Evolutionary conservation across 192 early-diverging fungal species (phyloP), one percentile per base, ranked within the genome.

Genomic region (Haplosporangium gracile): DNA sequence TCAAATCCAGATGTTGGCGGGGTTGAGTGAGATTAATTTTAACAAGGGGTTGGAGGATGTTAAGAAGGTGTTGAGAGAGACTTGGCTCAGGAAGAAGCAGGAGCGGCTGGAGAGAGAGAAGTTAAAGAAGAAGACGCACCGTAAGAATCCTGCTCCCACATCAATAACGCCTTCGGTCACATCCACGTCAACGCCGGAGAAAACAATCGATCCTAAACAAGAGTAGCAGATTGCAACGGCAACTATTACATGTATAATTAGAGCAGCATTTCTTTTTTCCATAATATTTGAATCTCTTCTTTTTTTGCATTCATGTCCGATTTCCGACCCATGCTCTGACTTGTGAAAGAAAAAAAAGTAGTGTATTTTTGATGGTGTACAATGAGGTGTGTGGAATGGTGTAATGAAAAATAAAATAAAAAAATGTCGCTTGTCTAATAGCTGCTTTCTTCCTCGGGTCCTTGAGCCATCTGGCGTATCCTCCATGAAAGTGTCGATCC

Each of bases 1-100:
- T 45, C 94, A 96, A 79, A 90, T 96, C 24, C 88, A 92, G 68
- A 75, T 89, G 49, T 80, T 95, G 32, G 89, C 89, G n/a, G 89
- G 91, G 15, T 87, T 95, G 38, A 91, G 92, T 6, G 88, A 92
- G 74, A 74, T 75, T 45, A 89, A 89, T 72, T 89, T 87, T 70
- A 51, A n/a, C 2, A 87, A 89, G 47, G 85, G 69, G 8, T 29
- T 85, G 65, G 77, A 85, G 22, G 82, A 84, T 51, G 82, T 89
- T 10, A 80, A 75, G 40, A 80, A 75, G 34, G 42, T 88, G n/a
- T 63, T 89, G 22, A 89, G 83, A 55, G 82, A 85, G 16, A 74
- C 80, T 5, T 89, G 89, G 89, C 43, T 80, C 0, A 77, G 83
- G 32, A 89, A 89, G 55, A 88, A 68, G 71, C 29, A 63, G 8